Evolutionary conservation across 164 flowering plant species (phyloP), one percentile per base, ranked within the genome.

Genomic region (Pachysandra terminalis): DNA sequence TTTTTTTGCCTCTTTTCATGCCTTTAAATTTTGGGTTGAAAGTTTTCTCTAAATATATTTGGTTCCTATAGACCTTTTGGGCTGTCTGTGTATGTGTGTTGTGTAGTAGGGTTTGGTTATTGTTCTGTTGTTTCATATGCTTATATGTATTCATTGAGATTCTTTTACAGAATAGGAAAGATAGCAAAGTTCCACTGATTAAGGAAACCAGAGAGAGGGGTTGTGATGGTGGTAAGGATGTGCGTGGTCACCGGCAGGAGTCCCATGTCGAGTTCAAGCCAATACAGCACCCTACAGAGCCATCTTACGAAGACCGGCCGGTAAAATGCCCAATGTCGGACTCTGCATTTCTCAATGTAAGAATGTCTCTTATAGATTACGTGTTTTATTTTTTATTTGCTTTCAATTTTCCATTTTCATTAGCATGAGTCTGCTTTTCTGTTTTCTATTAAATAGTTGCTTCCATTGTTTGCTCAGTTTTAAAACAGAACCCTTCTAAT

Each of bases 311-410:
- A 74, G 85, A 82, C 52, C 70, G 75, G 2, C 91, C 91, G 0
- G 83, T 87, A 25, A 79, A 82, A 73, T 87, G 91, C 71, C 91
- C 91, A n/a, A 77, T 87, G 73, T 82, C 82, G 7, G 68, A 75
- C 41, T 79, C 84, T 66, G 79, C 88, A 48, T 58, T 80, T 52
- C 73, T 81, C 19, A 74, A 74, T 69, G 87, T 84, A 65, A 73
- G 78, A 19, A 15, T 45, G 1, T 26, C 9, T 12, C 19, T 15
- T 1, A 19, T 17, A 16, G 0, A 10, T 1, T 69, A 16, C 19
- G 14, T 58, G 24, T 9, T 5, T 17, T 21, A 9, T n/a, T 0
- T 56, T 63, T 19, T 49, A 37, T 22, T 28, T 51, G 12, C 1
- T 64, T 19, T 56, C 21, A 45, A 17, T n/a, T 35, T 7, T 15